phyloP scores from a whole-genome alignment of 2,329 filamentous ascomycete species.

The Simplicillium aogashimaense region DNA sequence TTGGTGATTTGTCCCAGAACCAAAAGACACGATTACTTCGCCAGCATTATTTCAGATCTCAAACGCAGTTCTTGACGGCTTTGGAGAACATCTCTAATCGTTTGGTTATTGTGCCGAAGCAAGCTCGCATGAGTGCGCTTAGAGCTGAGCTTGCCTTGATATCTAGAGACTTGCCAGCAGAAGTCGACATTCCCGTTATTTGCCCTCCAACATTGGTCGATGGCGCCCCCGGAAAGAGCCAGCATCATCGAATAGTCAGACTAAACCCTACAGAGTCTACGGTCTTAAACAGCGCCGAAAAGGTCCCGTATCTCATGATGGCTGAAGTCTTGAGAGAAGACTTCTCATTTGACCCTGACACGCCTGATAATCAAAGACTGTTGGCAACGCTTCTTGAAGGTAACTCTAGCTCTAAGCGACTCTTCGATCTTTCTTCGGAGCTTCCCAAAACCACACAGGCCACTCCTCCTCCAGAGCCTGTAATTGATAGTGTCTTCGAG shows the following conservation, averaged over 20 bases:
- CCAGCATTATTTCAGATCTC: slow-evolving; percentile 74
- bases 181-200: slow-evolving; percentile 75
- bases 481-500: slow-evolving; percentile 70
- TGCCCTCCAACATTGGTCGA: slow-evolving; percentile 66
- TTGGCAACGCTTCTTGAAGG: slow-evolving; percentile 47
- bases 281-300: slow-evolving; percentile 77
- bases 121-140: slow-evolving; percentile 69
- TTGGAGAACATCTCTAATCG: slow-evolving; percentile 78
- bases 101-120: slow-evolving; percentile 73
- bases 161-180: slow-evolving; percentile 69
- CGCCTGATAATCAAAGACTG: slow-evolving; percentile 60
- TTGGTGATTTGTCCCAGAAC: slow-evolving; percentile 49
- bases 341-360: slow-evolving; percentile 72
- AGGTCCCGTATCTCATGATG: slow-evolving; percentile 79
- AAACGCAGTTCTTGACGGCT: slow-evolving; percentile 72
- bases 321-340: slow-evolving; percentile 74
- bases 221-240: slow-evolving; percentile 64
- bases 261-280: slow-evolving; percentile 78
- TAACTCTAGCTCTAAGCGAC: slow-evolving; percentile 45
- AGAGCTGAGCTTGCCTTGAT: slow-evolving; percentile 74
- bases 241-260: slow-evolving; percentile 73
- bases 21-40: slow-evolving; percentile 66
- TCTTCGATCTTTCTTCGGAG: slow-evolving; percentile 59
- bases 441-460: slow-evolving; percentile 41
- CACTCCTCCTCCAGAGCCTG: slow-evolving; percentile 30